Evolutionary conservation across 2,329 filamentous ascomycete genomes (phyloP).

Genomic region (Verruconis gallopava): DNA sequence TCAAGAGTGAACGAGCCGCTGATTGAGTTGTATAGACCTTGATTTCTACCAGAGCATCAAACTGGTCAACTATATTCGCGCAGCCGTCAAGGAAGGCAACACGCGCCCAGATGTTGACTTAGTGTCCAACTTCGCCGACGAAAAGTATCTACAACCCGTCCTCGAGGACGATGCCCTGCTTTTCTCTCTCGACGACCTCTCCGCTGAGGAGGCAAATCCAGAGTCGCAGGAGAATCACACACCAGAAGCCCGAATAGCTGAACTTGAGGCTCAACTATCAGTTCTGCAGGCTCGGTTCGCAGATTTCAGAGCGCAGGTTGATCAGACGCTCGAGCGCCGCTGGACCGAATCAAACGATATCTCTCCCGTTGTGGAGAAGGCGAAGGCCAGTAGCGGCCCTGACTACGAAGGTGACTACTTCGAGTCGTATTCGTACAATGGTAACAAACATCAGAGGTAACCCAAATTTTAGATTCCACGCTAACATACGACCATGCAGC

Average conservation of each 20-base stretch:
- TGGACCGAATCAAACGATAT: conserved; percentile 3
- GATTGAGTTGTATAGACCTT: conserved; percentile 19
- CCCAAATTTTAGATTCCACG: not conserved
- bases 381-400: not conserved
- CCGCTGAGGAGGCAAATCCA: conserved; percentile 4
- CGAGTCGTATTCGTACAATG: conserved; percentile 53
- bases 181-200: conserved; percentile 71
- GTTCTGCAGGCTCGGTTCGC: conserved; percentile 6
- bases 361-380: not conserved
- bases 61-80: conserved; percentile 37
- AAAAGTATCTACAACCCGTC: conserved; percentile 70
- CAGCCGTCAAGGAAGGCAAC: conserved; percentile 25
- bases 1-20: not conserved
- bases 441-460: conserved; percentile 29
- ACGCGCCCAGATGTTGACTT: conserved; percentile 44
- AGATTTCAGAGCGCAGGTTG: conserved; percentile 8
- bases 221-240: not conserved
- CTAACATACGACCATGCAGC: conserved; percentile 33
- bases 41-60: conserved; percentile 34
- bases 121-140: conserved; percentile 54
- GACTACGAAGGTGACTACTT: conserved; percentile 51
- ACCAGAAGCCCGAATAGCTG: conserved; percentile 5
- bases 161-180: conserved; percentile 83
- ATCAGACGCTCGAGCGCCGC: conserved; percentile 9
- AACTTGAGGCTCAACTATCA: conserved; percentile 13